Conservation (phyloP, 257 asterid genomes). For the Solanum appendiculatum region DNA sequence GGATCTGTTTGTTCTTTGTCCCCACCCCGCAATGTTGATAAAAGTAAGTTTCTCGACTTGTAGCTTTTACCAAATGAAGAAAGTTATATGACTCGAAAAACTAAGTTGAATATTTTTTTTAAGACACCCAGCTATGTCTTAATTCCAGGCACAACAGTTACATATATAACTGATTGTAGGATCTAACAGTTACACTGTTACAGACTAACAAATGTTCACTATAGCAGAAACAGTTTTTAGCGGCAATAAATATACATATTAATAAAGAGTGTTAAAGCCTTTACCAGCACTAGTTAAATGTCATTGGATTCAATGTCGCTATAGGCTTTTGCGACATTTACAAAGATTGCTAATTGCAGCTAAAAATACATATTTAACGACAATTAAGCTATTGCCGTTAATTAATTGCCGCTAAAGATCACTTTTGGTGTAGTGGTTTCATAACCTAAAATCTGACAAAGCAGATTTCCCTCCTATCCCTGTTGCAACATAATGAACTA, state of each 20-base stretch:
- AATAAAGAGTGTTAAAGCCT: too few species aligned
- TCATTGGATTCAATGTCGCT: too few species aligned
- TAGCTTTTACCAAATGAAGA: background rate
- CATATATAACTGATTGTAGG: background rate
- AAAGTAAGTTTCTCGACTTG: background rate
- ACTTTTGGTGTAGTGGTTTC: too few species aligned
- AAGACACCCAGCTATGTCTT: background rate
- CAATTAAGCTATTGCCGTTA: too few species aligned
- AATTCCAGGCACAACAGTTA: background rate
- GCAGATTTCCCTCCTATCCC: background rate
- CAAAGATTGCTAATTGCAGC: too few species aligned
- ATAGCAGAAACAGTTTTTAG: too few species aligned
- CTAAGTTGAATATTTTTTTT: background rate
- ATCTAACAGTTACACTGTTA: background rate
- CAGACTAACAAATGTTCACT: too few species aligned
- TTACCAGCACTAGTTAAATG: too few species aligned
- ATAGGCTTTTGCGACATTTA: too few species aligned
- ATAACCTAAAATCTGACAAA: conserved; percentile 1
- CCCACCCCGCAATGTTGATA: background rate
- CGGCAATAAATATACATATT: too few species aligned
- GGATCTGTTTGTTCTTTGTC: background rate
- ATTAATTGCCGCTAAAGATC: too few species aligned
- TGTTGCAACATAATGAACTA: background rate
- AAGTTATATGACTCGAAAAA: background rate
- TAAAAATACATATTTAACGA: too few species aligned